Evolutionary conservation across 1,284 basidiomycete genomes (phyloP), one percentile per base, ranked within the genome.

Genomic region (Ustilago loliicola): DNA sequence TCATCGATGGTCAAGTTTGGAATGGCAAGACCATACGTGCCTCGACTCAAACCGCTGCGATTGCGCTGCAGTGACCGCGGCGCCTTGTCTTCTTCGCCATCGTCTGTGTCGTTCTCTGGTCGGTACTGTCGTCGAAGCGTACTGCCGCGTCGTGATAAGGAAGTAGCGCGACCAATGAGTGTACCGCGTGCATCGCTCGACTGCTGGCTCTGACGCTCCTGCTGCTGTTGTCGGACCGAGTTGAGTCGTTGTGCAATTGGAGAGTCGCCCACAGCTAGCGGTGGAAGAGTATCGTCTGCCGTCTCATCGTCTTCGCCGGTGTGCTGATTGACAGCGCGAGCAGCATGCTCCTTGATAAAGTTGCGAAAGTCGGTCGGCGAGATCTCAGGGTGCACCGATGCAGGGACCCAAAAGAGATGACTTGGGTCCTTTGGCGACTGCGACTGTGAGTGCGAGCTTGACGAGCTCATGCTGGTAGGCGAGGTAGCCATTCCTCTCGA

Each of bases 401-500:
- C 96, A 45, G 96, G 96, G 19, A 99, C 94, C 96, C 96, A 99
- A 89, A 98, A 98, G 70, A 98, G 91, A 87, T 94, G 79, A 25
- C 70, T 70, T 7, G 83, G 81, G 52, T 82, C 82, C 36, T 74
- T 70, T 32, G 82, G 80, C 36, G 73, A 76, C 19, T 54, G 53
- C 15, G 73, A 59, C 25, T 58, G 80, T 32, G 73, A 76, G n/a
- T 54, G 48, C 15, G 73, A 59, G 45, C 61, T 54, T 25, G 65
- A 50, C 4, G 73, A 61, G 13, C 47, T 47, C 36, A 66, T 60
- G 53, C 65, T 67, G 52, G 61, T 67, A 2, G 71, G 71, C 13
- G 71, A 72, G 19, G 50, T 55, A 0, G 65, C 56, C 52, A 64
- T 30, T 21, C 25, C 27, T 23, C 65, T 64, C 3, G 65, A 25